Conservation (phyloP, 768 basidiomycete genomes). For the Russula griseocarnosa region DNA sequence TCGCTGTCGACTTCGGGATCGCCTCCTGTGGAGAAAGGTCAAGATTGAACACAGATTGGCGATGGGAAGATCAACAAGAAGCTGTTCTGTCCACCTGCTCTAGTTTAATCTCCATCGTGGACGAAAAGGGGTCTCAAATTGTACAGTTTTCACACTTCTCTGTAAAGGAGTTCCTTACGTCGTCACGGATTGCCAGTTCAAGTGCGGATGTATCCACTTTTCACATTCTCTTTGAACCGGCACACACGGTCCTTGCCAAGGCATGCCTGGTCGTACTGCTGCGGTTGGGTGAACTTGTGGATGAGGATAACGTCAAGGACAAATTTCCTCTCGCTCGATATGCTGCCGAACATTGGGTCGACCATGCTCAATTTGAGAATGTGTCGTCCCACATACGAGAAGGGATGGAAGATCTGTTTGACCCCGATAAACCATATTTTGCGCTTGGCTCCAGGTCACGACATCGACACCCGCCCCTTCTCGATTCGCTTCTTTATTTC, state of each 20-base stretch:
- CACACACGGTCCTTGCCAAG: background rate
- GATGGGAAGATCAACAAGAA: background rate
- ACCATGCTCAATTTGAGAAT: background rate
- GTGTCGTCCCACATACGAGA: background rate
- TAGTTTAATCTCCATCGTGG: background rate
- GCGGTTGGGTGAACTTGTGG: background rate
- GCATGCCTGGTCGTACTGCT: background rate
- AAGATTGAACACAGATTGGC: constrained; percentile 2
- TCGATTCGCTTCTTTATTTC: accelerated
- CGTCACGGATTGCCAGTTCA: background rate
- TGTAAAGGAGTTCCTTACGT: constrained; percentile 6
- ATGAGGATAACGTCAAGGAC: background rate
- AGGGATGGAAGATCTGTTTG: background rate
- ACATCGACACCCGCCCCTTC: background rate
- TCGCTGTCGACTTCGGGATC: background rate
- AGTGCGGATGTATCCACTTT: background rate
- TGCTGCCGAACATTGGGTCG: background rate
- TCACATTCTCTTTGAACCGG: background rate
- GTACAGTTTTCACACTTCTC: constrained; percentile 7
- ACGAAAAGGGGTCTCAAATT: background rate
- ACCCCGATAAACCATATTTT: background rate
- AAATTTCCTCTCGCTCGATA: background rate
- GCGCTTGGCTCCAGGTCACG: background rate
- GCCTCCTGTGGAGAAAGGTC: background rate
- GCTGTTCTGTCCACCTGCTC: background rate